Evolutionary conservation across 2,329 filamentous ascomycete genomes (phyloP).

Genomic region (Diaporthe ampelina): DNA sequence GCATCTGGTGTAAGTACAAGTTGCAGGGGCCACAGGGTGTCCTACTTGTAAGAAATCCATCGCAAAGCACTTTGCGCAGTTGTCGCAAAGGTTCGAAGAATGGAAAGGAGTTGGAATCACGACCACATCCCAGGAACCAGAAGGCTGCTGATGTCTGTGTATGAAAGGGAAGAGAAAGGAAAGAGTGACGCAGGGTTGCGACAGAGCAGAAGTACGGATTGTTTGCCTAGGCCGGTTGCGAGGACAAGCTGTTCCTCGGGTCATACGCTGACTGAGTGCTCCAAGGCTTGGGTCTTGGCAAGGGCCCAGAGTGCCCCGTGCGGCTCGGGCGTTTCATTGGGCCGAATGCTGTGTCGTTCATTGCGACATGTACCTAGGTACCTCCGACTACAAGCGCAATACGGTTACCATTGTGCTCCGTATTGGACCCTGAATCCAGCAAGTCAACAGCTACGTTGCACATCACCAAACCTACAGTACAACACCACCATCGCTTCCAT

Average conservation of each 20-base stretch:
- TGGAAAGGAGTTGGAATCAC: constrained; percentile 32
- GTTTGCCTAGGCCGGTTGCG: not conserved
- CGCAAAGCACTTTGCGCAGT: constrained; percentile 37
- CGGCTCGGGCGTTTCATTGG: constrained; percentile 32
- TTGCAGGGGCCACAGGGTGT: constrained; percentile 3
- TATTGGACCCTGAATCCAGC: too few species aligned
- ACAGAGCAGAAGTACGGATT: constrained; percentile 12
- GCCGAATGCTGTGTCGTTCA: not conserved
- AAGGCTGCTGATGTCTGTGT: not conserved
- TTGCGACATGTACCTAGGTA: not conserved
- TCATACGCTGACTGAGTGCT: constrained; percentile 32
- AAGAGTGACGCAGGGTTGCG: constrained; percentile 29
- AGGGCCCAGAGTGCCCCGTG: constrained; percentile 18
- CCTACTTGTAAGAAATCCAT: constrained; percentile 55
- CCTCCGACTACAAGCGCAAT: not conserved
- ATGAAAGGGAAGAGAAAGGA: constrained; percentile 7
- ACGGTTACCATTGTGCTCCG: not conserved
- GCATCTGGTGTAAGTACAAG: constrained; percentile 41
- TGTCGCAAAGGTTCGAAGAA: constrained; percentile 37
- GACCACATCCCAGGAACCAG: constrained; percentile 32
- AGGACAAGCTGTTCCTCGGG: constrained; percentile 42
- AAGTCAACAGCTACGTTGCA: too few species aligned
- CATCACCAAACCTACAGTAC: not conserved
- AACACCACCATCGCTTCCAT: not conserved
- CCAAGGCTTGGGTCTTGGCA: constrained; percentile 29